Conservation (phyloP, 1,284 basidiomycete genomes). For the Microbotryum violaceum region DNA sequence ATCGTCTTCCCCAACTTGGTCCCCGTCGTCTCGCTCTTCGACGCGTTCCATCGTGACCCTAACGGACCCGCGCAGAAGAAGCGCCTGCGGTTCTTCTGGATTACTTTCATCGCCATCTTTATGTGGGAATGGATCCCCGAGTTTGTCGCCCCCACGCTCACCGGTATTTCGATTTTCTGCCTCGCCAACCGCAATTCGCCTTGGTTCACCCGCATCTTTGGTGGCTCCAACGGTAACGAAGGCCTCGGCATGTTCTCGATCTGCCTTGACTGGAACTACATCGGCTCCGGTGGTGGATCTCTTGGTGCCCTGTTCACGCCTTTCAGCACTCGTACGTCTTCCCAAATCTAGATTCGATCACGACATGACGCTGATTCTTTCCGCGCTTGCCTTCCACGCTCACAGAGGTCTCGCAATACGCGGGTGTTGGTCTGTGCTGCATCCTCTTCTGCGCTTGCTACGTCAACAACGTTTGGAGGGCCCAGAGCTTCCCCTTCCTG, state of each 20-base stretch:
- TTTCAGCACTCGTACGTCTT: slow-evolving; percentile 13
- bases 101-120: slow-evolving; percentile 34
- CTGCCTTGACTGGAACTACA: slow-evolving; percentile 47
- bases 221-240: slow-evolving; percentile 57
- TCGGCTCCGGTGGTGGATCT: slow-evolving; percentile 29
- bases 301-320: slow-evolving; percentile 30
- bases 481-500: slow-evolving; percentile 54
- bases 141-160: slow-evolving; percentile 46
- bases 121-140: slow-evolving; percentile 40
- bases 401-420: slow-evolving; percentile 23
- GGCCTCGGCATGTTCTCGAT: slow-evolving; percentile 52
- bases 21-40: slow-evolving; percentile 53
- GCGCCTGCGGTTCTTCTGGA: slow-evolving; percentile 36
- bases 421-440: slow-evolving; percentile 40
- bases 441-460: slow-evolving; percentile 55
- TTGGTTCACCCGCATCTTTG: slow-evolving; percentile 57
- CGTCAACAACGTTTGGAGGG: slow-evolving; percentile 49
- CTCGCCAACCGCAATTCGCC: slow-evolving; percentile 50
- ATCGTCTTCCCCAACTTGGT: slow-evolving; percentile 31
- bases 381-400: too few species aligned
- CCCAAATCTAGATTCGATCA: too few species aligned
- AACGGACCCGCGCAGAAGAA: slow-evolving; percentile 29
- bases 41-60: slow-evolving; percentile 52
- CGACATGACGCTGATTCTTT: too few species aligned
- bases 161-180: slow-evolving; percentile 50